phyloP scores from a whole-genome alignment of 495 filamentous ascomycete species.

The Aspergillus nidulans region DNA sequence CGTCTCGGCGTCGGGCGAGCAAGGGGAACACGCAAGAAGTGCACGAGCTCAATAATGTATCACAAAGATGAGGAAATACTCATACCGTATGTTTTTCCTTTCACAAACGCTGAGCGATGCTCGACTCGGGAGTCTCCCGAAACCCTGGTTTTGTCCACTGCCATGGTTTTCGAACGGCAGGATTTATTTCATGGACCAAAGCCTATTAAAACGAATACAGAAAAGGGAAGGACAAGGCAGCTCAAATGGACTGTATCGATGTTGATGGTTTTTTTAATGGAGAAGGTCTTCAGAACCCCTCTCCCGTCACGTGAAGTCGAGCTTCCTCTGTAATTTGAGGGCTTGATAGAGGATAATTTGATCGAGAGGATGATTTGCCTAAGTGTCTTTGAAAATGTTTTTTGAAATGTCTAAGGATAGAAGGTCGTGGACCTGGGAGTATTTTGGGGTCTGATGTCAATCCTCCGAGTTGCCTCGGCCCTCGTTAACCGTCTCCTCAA shows the following conservation, averaged over 20 bases:
- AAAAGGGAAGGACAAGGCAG: too few species aligned
- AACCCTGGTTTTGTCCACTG: conserved; percentile 57
- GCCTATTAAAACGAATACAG: too few species aligned
- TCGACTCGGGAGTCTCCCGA: conserved; percentile 57
- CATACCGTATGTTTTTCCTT: conserved; percentile 60
- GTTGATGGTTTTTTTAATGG: not conserved
- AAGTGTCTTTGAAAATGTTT: not conserved
- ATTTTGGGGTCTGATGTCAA: not conserved
- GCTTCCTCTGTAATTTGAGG: not conserved
- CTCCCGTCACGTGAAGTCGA: conserved; percentile 22
- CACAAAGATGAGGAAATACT: not conserved
- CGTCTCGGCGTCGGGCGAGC: not conserved
- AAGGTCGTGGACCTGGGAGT: not conserved
- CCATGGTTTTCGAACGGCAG: conserved; percentile 27
- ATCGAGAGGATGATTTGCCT: not conserved
- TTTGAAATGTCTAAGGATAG: too few species aligned
- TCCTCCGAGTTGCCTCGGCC: conserved; percentile 11
- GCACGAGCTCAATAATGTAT: not conserved
- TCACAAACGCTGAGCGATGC: conserved; percentile 55
- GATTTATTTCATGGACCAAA: not conserved
- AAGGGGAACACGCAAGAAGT: too few species aligned
- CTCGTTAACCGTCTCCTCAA: conserved; percentile 9
- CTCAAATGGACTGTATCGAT: not conserved
- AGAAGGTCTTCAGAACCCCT: conserved; percentile 5
- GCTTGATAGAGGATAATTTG: too few species aligned